Evolutionary conservation across 805 yeast species (phyloP), one percentile per base, ranked within the genome.

Genomic region (Saturnispora sekii): DNA sequence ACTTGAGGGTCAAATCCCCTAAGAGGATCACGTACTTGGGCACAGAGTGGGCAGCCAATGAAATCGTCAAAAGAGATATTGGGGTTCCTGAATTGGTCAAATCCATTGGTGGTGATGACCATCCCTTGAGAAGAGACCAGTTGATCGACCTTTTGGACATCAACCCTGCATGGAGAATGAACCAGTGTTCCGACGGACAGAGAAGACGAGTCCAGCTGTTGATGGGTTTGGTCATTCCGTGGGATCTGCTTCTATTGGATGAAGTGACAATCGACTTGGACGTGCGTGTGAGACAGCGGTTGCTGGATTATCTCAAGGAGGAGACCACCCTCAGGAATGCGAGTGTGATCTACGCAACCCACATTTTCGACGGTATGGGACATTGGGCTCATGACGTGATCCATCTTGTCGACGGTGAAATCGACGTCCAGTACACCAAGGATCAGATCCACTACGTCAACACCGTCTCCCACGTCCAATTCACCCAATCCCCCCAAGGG

Each of bases 191-290:
- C 40, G 98, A 93, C 60, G 98, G 98, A 26, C 97, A 93, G 60
- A 74, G 97, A 48, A 72, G 98, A 53, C 70, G 98, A 48, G 97
- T 93, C 1, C 98, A 93, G 59, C 67, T 93, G 47, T 84, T 81
- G 31, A 88, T 93, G 96, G 97, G 97, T 0, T 69, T 93, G 40
- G 65, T 90, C 49, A 80, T 82, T 55, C 97, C 97, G 5, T 93
- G 97, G 95, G 78, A 77, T 49, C 70, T 88, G 16, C 66, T 93
- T 30, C 66, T 93, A n/a, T 68, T 93, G 40, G 98, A 93, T 61
- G 98, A 93, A 61, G 97, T 93, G 33, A 93, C 98, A 0, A 96
- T 93, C 26, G 98, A 93, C 62, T 70, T 93, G 53, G 98, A 93
- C 59, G 98, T 93, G 6, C 70, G 93, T 40, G 97, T 89, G 2